Evolutionary conservation across 1,284 basidiomycete species (phyloP).

Genomic region (Tylopilus sp.): DNA sequence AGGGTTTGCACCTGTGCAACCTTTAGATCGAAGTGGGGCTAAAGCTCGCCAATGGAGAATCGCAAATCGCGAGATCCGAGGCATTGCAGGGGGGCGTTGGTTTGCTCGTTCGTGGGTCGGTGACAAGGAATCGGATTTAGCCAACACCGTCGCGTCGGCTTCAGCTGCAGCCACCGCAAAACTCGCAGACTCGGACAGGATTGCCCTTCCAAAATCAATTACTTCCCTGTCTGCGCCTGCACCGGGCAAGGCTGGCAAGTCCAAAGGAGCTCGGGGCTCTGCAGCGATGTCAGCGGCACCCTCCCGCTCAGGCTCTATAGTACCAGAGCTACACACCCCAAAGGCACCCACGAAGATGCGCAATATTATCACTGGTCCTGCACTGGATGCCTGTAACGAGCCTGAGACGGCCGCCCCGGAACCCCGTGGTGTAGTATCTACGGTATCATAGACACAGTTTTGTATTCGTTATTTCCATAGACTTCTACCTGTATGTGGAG

Average conservation of each 20-base stretch:
- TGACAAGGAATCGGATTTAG: conserved; percentile 68
- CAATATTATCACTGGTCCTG: conserved; percentile 43
- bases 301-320: conserved; percentile 50
- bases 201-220: conserved; percentile 30
- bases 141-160: conserved; percentile 32
- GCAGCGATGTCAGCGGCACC: conserved; percentile 44
- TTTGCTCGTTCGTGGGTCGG: conserved; percentile 70
- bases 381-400: conserved; percentile 44
- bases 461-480: conserved; percentile 6
- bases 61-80: conserved; percentile 68
- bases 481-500: conserved; percentile 8
- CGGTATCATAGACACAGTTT: conserved; percentile 16
- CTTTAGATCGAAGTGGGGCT: conserved; percentile 57
- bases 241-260: conserved; percentile 36
- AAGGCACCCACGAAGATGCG: conserved; percentile 57
- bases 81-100: conserved; percentile 76
- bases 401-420: conserved; percentile 32
- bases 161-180: conserved; percentile 25
- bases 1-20: conserved; percentile 59
- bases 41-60: conserved; percentile 65
- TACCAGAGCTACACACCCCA: conserved; percentile 39
- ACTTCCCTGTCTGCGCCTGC: conserved; percentile 41
- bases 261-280: conserved; percentile 37
- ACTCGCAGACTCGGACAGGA: conserved; percentile 33
- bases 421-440: conserved; percentile 15